Evolutionary conservation across 1,284 basidiomycete species (phyloP).

Genomic region (Ganoderma meredithae): DNA sequence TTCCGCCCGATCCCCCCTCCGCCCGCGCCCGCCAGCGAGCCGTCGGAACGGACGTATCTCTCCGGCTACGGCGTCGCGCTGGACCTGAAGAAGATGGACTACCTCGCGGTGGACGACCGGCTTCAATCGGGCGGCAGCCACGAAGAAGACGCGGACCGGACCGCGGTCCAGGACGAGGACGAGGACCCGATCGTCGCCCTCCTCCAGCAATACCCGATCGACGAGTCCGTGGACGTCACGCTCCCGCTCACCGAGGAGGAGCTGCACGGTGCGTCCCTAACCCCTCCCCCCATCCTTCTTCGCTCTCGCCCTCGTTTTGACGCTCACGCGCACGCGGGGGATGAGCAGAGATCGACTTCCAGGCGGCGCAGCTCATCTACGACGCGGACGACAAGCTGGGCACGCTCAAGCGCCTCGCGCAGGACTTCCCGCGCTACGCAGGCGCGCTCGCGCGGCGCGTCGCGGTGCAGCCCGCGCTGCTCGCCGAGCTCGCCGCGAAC

Average conservation of each 20-base stretch:
- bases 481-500: slow-evolving; percentile 65
- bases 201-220: slow-evolving; percentile 63
- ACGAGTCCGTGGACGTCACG: slow-evolving; percentile 56
- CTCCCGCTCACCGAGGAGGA: slow-evolving; percentile 72
- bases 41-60: slow-evolving; percentile 54
- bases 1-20: slow-evolving; percentile 70
- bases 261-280: too few relatives aligned
- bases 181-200: slow-evolving; percentile 57
- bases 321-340: too few relatives aligned
- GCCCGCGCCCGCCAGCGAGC: slow-evolving; percentile 19
- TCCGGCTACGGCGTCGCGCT: slow-evolving; percentile 92
- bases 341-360: slow-evolving; percentile 80
- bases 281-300: too few relatives aligned
- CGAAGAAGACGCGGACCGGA: not conserved
- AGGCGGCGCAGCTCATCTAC: slow-evolving; percentile 78
- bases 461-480: slow-evolving; percentile 56
- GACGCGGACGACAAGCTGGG: slow-evolving; percentile 55
- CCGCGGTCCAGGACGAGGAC: slow-evolving; percentile 34
- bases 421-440: slow-evolving; percentile 90
- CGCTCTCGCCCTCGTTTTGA: too few relatives aligned
- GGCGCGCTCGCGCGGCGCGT: slow-evolving; percentile 75
- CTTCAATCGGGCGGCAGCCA: slow-evolving; percentile 34
- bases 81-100: slow-evolving; percentile 97
- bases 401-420: slow-evolving; percentile 76
- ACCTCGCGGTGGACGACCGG: slow-evolving; percentile 92